These are phyloP conservation scores for Amaranthus hypochondriacus DNA, from an alignment of 148 eudicot species.

Conservation along the genomic window DNA sequence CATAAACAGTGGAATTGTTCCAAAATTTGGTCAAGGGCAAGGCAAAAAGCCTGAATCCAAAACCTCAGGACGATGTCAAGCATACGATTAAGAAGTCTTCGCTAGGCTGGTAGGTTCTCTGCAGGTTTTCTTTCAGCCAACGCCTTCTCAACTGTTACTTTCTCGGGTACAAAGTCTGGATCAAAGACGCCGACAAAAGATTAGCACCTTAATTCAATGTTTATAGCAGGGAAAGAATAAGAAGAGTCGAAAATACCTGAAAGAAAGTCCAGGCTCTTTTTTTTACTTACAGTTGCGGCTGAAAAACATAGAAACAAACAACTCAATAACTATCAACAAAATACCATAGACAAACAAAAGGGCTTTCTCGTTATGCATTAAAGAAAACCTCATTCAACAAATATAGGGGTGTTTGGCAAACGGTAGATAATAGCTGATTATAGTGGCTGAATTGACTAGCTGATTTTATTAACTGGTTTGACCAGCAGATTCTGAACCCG, in stretches of 20 bases:
- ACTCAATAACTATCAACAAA: background rate
- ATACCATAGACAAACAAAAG: background rate
- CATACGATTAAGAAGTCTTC: background rate
- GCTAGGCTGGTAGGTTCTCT: constrained; percentile 33
- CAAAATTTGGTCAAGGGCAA: background rate
- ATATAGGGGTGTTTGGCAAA: background rate
- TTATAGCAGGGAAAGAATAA: background rate
- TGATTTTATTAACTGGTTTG: too few species aligned
- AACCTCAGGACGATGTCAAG: background rate
- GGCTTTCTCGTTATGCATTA: background rate
- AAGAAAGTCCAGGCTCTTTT: constrained; percentile 65
- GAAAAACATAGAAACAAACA: constrained; percentile 29
- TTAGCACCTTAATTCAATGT: background rate
- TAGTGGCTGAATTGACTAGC: too few species aligned
- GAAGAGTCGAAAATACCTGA: constrained; percentile 45
- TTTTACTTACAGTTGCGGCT: constrained; percentile 63
- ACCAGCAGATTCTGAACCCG: too few species aligned
- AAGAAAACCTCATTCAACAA: background rate
- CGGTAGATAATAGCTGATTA: too few species aligned
- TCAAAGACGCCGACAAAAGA: background rate
- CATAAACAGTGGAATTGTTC: background rate
- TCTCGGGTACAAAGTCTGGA: constrained; percentile 83
- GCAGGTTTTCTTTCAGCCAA: constrained; percentile 44
- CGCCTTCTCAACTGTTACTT: constrained; percentile 73
- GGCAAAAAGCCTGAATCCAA: background rate